Conservation (phyloP, 2,329 filamentous ascomycete species). For the Phialophora macrospora region DNA sequence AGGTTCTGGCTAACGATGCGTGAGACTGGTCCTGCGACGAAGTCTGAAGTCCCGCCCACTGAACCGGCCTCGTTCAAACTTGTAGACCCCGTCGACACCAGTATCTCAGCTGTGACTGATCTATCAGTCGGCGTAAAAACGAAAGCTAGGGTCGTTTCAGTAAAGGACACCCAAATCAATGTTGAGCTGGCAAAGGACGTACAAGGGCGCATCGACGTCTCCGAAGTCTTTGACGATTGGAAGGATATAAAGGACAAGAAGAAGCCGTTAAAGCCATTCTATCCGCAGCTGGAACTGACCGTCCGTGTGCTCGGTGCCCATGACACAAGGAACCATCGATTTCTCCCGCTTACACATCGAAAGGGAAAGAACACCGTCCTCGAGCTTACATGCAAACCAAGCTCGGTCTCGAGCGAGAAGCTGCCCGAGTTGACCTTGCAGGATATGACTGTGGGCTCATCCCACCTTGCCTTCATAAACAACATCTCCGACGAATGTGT, state of each 20-base stretch:
- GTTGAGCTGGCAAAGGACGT: conserved; percentile 85
- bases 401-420: conserved; percentile 58
- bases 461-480: conserved; percentile 85
- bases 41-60: conserved; percentile 37
- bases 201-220: conserved; percentile 90
- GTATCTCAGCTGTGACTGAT: conserved; percentile 69
- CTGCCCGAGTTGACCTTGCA: conserved; percentile 71
- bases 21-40: conserved; percentile 44
- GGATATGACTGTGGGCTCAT: conserved; percentile 72
- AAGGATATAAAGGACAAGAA: conserved; percentile 84
- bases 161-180: conserved; percentile 92
- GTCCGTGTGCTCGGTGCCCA: conserved; percentile 86
- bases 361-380: conserved; percentile 77
- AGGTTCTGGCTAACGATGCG: conserved; percentile 71
- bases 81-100: conserved; percentile 68
- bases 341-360: conserved; percentile 87
- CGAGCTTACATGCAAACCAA: conserved; percentile 82
- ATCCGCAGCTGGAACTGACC: conserved; percentile 69
- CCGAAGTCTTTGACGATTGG: conserved; percentile 86
- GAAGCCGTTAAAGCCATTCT: conserved; percentile 75
- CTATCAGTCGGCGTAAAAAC: conserved; percentile 73
- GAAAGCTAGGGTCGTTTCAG: conserved; percentile 77
- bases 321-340: conserved; percentile 86
- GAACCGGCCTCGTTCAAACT: conserved; percentile 47
- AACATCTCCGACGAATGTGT: conserved; percentile 79